These are phyloP conservation scores for Ceratobasidium sp. DNA, from an alignment of 1,284 basidiomycete species.

Conservation along the genomic window DNA sequence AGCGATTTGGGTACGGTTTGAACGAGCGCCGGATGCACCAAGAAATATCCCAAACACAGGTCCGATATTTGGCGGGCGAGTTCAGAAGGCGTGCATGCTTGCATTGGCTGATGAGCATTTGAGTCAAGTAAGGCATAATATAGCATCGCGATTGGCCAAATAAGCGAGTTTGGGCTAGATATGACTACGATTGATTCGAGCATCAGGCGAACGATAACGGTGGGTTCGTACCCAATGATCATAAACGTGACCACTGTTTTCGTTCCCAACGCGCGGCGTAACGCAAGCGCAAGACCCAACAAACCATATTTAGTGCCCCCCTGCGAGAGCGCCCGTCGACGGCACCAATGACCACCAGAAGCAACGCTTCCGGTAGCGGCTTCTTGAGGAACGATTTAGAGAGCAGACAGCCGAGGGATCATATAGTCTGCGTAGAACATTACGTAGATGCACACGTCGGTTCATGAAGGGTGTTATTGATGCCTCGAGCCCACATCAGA, in stretches of 20 bases:
- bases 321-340: constrained; percentile 65
- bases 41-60: constrained; percentile 61
- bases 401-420: constrained; percentile 56
- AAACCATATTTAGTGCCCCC: constrained; percentile 61
- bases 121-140: constrained; percentile 62
- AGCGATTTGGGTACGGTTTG: constrained; percentile 57
- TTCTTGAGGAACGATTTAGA: constrained; percentile 56
- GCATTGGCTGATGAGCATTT: constrained; percentile 58
- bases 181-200: background rate
- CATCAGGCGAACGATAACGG: background rate
- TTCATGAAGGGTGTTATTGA: too few species aligned
- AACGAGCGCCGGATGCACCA: constrained; percentile 62
- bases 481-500: too few species aligned
- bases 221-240: constrained; percentile 57
- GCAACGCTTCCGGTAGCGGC: constrained; percentile 50
- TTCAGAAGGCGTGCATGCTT: constrained; percentile 56
- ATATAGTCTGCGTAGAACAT: constrained; percentile 47
- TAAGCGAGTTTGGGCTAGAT: constrained; percentile 60
- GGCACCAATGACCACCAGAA: constrained; percentile 72
- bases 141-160: constrained; percentile 67
- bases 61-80: constrained; percentile 62
- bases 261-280: constrained; percentile 51
- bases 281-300: constrained; percentile 63
- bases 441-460: constrained; percentile 46
- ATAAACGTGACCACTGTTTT: constrained; percentile 51